Conservation (phyloP, 2,329 filamentous ascomycete species). For the Lojkania enalia region DNA sequence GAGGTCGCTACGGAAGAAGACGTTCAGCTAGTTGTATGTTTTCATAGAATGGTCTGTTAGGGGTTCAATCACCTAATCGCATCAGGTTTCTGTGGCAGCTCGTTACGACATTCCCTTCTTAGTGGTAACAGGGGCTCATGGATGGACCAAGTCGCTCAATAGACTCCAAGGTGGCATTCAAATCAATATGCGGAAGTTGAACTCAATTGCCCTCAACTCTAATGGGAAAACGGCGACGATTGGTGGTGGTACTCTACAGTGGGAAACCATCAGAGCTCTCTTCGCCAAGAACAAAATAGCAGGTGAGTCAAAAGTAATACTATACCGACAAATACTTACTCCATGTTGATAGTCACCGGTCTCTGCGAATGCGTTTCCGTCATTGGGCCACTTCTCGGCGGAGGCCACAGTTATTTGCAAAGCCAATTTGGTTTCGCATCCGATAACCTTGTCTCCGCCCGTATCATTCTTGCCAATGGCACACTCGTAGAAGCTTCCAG, state of each 20-base stretch:
- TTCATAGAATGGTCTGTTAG: too few relatives aligned
- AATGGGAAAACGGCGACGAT: slow-evolving; percentile 28
- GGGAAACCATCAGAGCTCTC: slow-evolving; percentile 29
- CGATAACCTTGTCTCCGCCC: slow-evolving; percentile 27
- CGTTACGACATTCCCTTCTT: slow-evolving; percentile 41
- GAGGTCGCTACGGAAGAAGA: slow-evolving; percentile 23
- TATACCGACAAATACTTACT: neutral
- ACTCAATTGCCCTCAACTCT: slow-evolving; percentile 24
- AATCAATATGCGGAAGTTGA: slow-evolving; percentile 38
- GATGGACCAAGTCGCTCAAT: slow-evolving; percentile 31
- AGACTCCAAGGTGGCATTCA: slow-evolving; percentile 31
- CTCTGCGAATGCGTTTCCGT: slow-evolving; percentile 49
- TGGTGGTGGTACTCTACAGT: slow-evolving; percentile 32
- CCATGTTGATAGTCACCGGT: slow-evolving; percentile 17
- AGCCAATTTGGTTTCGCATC: slow-evolving; percentile 42
- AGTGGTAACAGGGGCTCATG: slow-evolving; percentile 40
- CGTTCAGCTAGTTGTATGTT: slow-evolving; percentile 20
- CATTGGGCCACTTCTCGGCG: slow-evolving; percentile 60
- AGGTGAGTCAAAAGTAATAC: slow-evolving; percentile 20
- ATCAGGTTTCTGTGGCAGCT: too few relatives aligned
- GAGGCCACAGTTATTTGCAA: slow-evolving; percentile 59
- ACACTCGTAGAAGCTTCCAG: slow-evolving; percentile 33
- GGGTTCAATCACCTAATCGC: too few relatives aligned
- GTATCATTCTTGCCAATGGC: slow-evolving; percentile 34
- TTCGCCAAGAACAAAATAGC: slow-evolving; percentile 35